phyloP scores from a whole-genome alignment of 2,329 filamentous ascomycete genomes.

The Parastagonospora nodorum region DNA sequence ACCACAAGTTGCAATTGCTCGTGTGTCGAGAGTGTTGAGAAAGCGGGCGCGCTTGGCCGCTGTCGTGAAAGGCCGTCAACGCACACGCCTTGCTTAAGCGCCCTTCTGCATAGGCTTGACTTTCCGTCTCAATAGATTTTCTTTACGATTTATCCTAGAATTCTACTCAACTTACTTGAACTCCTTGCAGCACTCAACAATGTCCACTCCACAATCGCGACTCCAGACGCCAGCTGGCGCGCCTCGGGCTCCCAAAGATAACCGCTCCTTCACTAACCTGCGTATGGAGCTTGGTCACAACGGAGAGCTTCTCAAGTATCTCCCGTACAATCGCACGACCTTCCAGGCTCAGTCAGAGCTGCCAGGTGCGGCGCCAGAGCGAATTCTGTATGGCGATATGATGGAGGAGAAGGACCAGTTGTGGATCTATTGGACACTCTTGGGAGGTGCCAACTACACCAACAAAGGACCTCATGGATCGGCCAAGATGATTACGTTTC shows the following conservation, averaged over 20 bases:
- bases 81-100: too few relatives aligned
- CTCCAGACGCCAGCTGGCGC: background rate
- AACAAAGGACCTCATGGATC: background rate
- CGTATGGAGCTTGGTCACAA: background rate
- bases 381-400: conserved; percentile 6
- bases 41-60: too few relatives aligned
- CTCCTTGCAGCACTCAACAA: too few relatives aligned
- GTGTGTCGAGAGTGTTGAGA: too few relatives aligned
- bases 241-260: background rate
- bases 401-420: conserved; percentile 3
- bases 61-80: too few relatives aligned
- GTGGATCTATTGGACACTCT: conserved; percentile 5
- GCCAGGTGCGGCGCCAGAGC: background rate
- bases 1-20: too few relatives aligned
- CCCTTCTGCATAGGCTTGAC: too few relatives aligned
- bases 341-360: conserved; percentile 3
- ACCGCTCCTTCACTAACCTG: background rate
- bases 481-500: background rate
- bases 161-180: too few relatives aligned
- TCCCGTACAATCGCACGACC: conserved; percentile 2
- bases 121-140: too few relatives aligned
- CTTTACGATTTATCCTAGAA: too few relatives aligned
- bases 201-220: background rate
- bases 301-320: background rate
- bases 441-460: background rate